Percentiles rank a stretch among this genome's conserved stretches.
These are phyloP conservation scores for Flagelloscypha sp. DNA, from an alignment of 768 basidiomycete species.

Conservation along the genomic window DNA sequence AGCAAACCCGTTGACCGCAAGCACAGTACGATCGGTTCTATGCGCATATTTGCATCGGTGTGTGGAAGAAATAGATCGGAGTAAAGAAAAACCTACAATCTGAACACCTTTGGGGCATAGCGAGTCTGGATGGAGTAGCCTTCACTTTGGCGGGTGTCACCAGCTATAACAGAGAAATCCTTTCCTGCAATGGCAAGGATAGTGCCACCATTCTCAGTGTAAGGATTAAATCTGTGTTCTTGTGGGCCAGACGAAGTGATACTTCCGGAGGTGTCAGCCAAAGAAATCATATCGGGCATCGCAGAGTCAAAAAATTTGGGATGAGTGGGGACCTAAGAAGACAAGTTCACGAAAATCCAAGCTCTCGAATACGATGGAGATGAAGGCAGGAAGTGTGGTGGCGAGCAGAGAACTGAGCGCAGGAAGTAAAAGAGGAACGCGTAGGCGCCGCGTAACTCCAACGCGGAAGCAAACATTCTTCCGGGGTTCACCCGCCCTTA, in stretches of 20 bases:
- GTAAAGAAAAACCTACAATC: constrained; percentile 52
- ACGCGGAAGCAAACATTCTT: too few relatives aligned
- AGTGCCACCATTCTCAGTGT: constrained; percentile 90
- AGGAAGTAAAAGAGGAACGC: too few relatives aligned
- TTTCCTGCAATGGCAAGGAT: constrained; percentile 93
- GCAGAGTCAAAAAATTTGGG: too few relatives aligned
- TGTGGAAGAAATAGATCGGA: background rate
- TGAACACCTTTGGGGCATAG: constrained; percentile 93
- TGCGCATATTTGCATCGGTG: constrained; percentile 7
- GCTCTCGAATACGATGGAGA: too few relatives aligned
- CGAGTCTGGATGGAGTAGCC: constrained; percentile 98
- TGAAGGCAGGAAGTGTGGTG: too few relatives aligned
- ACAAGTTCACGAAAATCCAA: too few relatives aligned
- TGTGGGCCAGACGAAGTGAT: too few relatives aligned
- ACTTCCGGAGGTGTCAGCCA: constrained; percentile 25
- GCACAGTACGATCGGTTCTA: constrained; percentile 86
- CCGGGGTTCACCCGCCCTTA: too few relatives aligned
- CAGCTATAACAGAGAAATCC: constrained; percentile 91
- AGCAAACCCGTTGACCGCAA: constrained; percentile 95
- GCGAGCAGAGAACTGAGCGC: too few relatives aligned
- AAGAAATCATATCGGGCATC: constrained; percentile 32
- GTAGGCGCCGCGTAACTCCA: too few relatives aligned
- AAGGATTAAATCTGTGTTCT: constrained; percentile 74
- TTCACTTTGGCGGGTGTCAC: constrained; percentile 93
- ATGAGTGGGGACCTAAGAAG: too few relatives aligned